Base-by-base conservation (phyloP, 2,329 filamentous ascomycete genomes). In the Pseudogymnoascus sp. region DNA sequence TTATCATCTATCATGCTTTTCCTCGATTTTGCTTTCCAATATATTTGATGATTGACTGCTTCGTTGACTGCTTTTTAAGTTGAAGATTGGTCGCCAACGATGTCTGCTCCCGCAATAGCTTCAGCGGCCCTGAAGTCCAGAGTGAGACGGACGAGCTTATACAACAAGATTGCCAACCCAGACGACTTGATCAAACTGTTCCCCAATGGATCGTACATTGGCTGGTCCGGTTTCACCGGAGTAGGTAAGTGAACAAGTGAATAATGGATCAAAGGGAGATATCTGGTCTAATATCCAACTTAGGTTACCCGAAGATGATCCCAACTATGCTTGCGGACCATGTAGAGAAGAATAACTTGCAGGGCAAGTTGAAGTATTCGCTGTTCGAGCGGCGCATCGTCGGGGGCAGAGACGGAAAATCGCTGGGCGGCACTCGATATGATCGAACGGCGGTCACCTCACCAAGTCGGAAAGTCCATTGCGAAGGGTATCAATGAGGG, bases 301-400 rank as follows among this genome's bases (percentile, higher is more conserved):
- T 16, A 40, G 37, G 31, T 12, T 33, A 33, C 9, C 31, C 31
- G 31, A 33, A 33, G 31, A 33, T 90, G 77, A 86, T 95, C 61
- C 92, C 92, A 14, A 88, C 87, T 3, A 91, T 89, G 67, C 81
- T 96, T 65, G 91, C 91, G 68, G 90, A 96, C 74, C 88, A 96
- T 74, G 91, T 96, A 68, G 91, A 96, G 78, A 85, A 90, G 78
- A 96, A 96, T 76, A 84, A 82, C 65, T 81, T 96, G 14, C 87
- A 96, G 76, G 91, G 91, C 63, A 80, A 96, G 80, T 80, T 96
- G 68, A 90, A 90, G 71, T 96, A 96, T 81, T 88, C 86, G 63
- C 83, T 96, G 16, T 96, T 96, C 69, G 91, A 96, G 8, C n/a
- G 92, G 91, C 61, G 91, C 91, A n/a, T 93, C 89, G 4, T 92